phyloP scores from a whole-genome alignment of 495 filamentous ascomycete species.

The Neurospora discreta region DNA sequence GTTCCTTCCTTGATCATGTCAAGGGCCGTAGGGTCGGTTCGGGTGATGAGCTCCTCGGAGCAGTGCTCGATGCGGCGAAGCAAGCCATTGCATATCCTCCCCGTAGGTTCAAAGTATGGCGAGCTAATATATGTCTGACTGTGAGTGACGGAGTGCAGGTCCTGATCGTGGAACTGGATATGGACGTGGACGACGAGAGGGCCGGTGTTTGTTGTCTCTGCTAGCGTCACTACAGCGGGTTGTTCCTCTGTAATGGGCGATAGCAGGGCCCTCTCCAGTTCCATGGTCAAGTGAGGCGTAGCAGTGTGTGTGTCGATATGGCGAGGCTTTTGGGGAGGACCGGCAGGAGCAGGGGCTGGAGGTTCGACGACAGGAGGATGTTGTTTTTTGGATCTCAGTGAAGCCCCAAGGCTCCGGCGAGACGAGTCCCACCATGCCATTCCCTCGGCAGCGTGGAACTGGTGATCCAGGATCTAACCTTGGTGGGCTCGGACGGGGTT shows the following conservation, averaged over 20 bases:
- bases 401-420: conserved; percentile 7
- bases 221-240: not conserved
- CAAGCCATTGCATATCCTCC: conserved; percentile 29
- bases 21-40: conserved; percentile 35
- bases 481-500: not conserved
- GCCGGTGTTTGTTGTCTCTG: not conserved
- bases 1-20: conserved; percentile 24
- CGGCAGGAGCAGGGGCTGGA: conserved; percentile 2
- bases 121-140: conserved; percentile 31
- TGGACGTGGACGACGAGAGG: conserved; percentile 27
- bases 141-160: conserved; percentile 24
- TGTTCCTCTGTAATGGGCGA: conserved; percentile 18
- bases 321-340: not conserved
- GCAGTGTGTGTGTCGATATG: not conserved
- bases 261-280: conserved; percentile 11
- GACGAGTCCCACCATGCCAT: conserved; percentile 24
- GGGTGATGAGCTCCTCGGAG: conserved; percentile 34
- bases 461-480: not conserved
- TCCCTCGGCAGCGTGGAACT: not conserved
- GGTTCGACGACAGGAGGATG: conserved; percentile 12
- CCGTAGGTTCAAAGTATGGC: conserved; percentile 25
- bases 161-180: conserved; percentile 33
- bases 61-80: conserved; percentile 37
- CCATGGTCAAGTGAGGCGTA: conserved; percentile 9
- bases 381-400: conserved; percentile 4